A percentile compares a stretch with the other conserved stretches of the same genome.
Evolutionary conservation across 805 yeast genomes (phyloP).

Genomic region (Zygosaccharomyces lentus): DNA sequence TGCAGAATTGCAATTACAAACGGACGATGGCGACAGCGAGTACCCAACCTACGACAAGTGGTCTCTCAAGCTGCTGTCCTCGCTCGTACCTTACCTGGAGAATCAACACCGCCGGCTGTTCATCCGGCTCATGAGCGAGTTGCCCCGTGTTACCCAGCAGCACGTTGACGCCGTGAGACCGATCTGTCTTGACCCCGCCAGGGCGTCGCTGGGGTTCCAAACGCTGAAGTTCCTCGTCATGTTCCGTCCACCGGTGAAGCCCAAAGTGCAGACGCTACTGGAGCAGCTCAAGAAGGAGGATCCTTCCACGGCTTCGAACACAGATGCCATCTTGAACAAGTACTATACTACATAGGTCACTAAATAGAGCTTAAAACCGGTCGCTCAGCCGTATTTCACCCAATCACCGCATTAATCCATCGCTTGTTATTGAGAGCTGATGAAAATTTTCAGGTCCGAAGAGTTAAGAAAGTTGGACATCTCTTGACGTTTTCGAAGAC

Average conservation of each 20-base stretch:
- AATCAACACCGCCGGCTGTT: conserved; percentile 73
- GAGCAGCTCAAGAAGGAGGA: conserved; percentile 26
- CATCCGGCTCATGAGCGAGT: conserved; percentile 77
- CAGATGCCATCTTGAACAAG: conserved; percentile 28
- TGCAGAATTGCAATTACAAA: conserved; percentile 39
- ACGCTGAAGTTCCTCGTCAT: conserved; percentile 77
- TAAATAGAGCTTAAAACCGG: background rate
- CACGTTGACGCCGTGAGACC: conserved; percentile 65
- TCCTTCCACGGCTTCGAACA: conserved; percentile 23
- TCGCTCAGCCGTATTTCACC: conserved; percentile 3
- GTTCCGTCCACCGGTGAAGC: conserved; percentile 83
- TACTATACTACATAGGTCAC: conserved; percentile 13
- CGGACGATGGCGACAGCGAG: conserved; percentile 11
- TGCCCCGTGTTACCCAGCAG: conserved; percentile 66
- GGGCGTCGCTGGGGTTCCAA: conserved; percentile 75
- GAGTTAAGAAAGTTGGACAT: background rate
- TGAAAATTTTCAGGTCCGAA: conserved; percentile 7
- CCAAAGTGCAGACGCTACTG: conserved; percentile 31
- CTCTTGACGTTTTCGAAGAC: background rate
- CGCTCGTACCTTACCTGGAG: conserved; percentile 80
- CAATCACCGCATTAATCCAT: conserved; percentile 11
- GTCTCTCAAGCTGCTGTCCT: conserved; percentile 68
- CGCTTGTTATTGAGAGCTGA: conserved; percentile 4
- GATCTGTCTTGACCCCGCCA: conserved; percentile 78
- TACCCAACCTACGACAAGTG: conserved; percentile 57